A percentile compares a stretch with the other conserved stretches of the same genome.
phyloP scores from a whole-genome alignment of 257 asterid species.

The Nicotiana sylvestris region DNA sequence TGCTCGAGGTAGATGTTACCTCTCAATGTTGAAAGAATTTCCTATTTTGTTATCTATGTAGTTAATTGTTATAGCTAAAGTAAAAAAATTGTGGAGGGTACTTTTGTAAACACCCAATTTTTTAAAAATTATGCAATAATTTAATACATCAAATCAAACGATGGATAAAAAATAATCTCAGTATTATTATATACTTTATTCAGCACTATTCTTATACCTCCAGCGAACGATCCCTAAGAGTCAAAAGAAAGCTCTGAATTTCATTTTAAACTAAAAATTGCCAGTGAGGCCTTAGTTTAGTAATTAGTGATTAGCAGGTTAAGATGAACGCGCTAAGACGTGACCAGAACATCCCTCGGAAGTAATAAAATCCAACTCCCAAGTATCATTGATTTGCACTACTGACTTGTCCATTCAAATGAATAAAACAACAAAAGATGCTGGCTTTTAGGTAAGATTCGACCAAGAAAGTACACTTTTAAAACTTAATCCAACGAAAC shows the following conservation, averaged over 20 bases:
- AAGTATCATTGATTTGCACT: background rate
- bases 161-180: too few relatives aligned
- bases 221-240: too few relatives aligned
- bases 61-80: too few relatives aligned
- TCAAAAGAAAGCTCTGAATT: background rate
- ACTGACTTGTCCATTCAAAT: background rate
- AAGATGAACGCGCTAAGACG: background rate
- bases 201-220: too few relatives aligned
- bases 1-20: too few relatives aligned
- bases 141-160: too few relatives aligned
- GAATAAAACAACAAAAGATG: background rate
- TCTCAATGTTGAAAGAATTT: too few relatives aligned
- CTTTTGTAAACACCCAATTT: too few relatives aligned
- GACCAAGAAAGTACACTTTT: background rate
- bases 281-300: background rate
- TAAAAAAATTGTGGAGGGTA: too few relatives aligned
- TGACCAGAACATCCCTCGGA: background rate
- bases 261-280: background rate
- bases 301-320: background rate
- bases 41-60: too few relatives aligned
- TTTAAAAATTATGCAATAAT: too few relatives aligned
- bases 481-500: background rate
- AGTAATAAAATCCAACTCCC: background rate
- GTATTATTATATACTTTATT: too few relatives aligned
- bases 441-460: background rate